These are phyloP conservation scores for Trifolium pratense DNA, from an alignment of 306 rosid species.

Conservation along the genomic window DNA sequence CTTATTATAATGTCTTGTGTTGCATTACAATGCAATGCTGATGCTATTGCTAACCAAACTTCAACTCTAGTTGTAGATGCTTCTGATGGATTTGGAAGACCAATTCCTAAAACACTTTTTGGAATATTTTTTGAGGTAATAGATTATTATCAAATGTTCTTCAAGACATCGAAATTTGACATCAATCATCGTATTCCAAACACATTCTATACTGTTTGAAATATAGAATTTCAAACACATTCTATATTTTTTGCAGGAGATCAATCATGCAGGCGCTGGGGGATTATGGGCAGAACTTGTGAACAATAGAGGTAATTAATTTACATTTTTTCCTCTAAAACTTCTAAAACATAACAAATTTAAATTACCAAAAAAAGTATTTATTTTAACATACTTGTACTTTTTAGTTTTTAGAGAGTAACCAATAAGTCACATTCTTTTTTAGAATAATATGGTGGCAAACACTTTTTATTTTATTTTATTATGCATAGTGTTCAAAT, in stretches of 20 bases:
- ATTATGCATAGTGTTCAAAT: not conserved
- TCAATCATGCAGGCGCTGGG: constrained; percentile 56
- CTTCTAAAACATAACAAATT: not conserved
- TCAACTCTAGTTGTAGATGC: constrained; percentile 61
- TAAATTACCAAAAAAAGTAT: not conserved
- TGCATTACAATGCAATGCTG: constrained; percentile 49
- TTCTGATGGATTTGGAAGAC: constrained; percentile 57
- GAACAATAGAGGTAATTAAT: constrained; percentile 45
- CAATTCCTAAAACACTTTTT: constrained; percentile 63
- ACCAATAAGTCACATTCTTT: not conserved
- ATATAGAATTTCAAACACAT: no score
- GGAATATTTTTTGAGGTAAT: constrained; percentile 83
- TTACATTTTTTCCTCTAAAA: not conserved
- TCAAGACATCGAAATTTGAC: no score
- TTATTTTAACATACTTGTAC: not conserved
- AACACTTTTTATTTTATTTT: no score
- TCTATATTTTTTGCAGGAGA: constrained; percentile 32
- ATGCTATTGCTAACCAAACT: constrained; percentile 37
- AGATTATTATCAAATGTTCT: not conserved
- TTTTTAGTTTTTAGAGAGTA: not conserved
- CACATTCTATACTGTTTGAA: no score
- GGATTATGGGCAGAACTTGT: constrained; percentile 62
- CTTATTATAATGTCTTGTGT: constrained; percentile 40
- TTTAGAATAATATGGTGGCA: no score
- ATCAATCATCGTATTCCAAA: no score